Conservation (phyloP, 441 rosid species). For the Aleurites moluccanus region DNA sequence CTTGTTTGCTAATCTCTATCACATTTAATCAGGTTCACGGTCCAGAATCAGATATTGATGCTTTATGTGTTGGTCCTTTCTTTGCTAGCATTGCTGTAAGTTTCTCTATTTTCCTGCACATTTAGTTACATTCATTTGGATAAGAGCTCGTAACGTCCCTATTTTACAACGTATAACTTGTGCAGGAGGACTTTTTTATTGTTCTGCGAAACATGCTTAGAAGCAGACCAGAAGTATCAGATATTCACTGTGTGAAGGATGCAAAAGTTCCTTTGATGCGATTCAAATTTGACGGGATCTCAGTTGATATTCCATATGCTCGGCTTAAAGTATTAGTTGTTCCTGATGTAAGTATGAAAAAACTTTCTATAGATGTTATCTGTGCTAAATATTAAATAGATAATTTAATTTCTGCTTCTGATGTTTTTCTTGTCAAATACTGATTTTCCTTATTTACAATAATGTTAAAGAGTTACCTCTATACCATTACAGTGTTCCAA, state of each 20-base stretch:
- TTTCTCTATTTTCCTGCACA: neutral
- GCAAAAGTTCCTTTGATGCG: slow-evolving; percentile 61
- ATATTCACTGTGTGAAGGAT: slow-evolving; percentile 50
- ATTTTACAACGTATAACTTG: neutral
- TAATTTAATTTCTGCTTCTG: neutral
- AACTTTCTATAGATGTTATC: slow-evolving; percentile 7
- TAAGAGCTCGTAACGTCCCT: neutral
- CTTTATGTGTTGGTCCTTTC: slow-evolving; percentile 57
- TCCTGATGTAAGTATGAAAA: slow-evolving; percentile 40
- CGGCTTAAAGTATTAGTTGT: slow-evolving; percentile 2
- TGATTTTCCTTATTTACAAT: neutral
- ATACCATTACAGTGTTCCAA: neutral
- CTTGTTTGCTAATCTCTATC: neutral
- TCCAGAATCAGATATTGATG: slow-evolving; percentile 62
- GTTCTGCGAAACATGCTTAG: slow-evolving; percentile 52
- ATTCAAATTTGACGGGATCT: too few relatives aligned
- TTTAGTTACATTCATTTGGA: neutral
- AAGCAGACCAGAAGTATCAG: slow-evolving; percentile 43
- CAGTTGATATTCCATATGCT: too few relatives aligned
- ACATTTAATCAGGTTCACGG: slow-evolving; percentile 46
- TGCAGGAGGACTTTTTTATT: slow-evolving; percentile 62
- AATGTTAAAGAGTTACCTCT: neutral
- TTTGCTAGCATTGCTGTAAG: slow-evolving; percentile 55
- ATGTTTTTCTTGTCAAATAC: neutral
- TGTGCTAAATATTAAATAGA: neutral